phyloP scores from a whole-genome alignment of 1,284 basidiomycete species.

The Agroathelia rolfsii region DNA sequence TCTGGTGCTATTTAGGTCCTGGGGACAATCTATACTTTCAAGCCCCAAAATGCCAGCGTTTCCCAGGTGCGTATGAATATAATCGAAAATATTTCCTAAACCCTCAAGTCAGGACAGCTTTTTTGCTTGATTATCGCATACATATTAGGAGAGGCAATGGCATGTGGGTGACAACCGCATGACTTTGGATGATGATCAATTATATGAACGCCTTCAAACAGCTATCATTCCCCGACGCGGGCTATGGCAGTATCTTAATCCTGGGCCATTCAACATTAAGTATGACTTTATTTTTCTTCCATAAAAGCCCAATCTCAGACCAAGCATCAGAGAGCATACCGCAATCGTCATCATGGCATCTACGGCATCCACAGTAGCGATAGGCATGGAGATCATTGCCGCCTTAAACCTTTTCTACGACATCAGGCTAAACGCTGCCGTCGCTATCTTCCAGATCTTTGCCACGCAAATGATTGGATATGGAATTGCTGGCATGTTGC shows the following conservation, averaged over 20 bases:
- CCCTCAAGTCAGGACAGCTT: too few species aligned
- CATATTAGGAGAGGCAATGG: conserved; percentile 45
- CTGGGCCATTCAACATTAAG: conserved; percentile 51
- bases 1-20: conserved; percentile 23
- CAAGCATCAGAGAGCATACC: conserved; percentile 38
- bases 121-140: conserved; percentile 52
- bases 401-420: conserved; percentile 50
- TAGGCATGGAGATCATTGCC: conserved; percentile 58
- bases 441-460: conserved; percentile 49
- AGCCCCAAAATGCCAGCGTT: conserved; percentile 49
- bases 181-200: conserved; percentile 17
- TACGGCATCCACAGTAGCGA: conserved; percentile 52
- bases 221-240: conserved; percentile 36
- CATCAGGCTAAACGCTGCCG: conserved; percentile 39
- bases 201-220: conserved; percentile 26
- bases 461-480: conserved; percentile 56
- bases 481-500: conserved; percentile 27
- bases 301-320: conserved; percentile 20
- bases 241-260: conserved; percentile 45
- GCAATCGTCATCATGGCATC: conserved; percentile 61
- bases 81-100: too few species aligned
- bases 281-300: conserved; percentile 19
- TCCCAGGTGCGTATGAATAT: too few species aligned
- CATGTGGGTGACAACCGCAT: conserved; percentile 19
- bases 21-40: conserved; percentile 55